Percentiles rank a stretch among this genome's conserved stretches.
phyloP scores from a whole-genome alignment of 1,139 yeast genomes.

The Geotrichum bryndzae region DNA sequence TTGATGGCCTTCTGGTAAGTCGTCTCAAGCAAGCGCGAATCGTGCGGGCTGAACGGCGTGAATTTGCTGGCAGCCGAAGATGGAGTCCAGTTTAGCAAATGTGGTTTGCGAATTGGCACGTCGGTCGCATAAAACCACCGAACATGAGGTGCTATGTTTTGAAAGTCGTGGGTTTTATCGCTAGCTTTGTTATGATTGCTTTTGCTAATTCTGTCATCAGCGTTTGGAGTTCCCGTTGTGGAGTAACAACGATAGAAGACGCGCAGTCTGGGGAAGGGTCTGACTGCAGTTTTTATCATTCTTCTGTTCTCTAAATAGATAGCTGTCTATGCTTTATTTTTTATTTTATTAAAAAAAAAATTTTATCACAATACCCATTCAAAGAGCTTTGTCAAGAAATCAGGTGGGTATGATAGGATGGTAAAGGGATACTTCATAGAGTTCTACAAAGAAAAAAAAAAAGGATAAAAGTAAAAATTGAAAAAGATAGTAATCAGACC shows the following conservation, averaged over 20 bases:
- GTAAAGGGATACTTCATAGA: no score
- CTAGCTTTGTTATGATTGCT: not conserved
- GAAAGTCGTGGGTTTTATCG: not conserved
- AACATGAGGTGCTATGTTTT: not conserved
- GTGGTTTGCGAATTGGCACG: conserved; percentile 63
- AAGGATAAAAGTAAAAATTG: no score
- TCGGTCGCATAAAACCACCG: conserved; percentile 83
- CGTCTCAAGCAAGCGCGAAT: conserved; percentile 55
- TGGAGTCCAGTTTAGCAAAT: conserved; percentile 40
- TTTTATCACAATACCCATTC: not conserved
- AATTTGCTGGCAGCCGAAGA: conserved; percentile 49
- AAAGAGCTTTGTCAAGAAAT: no score
- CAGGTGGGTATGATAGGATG: no score
- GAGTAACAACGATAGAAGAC: not conserved
- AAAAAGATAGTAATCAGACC: no score
- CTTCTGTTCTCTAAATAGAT: not conserved
- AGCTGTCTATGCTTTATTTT: no score
- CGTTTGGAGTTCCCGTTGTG: not conserved
- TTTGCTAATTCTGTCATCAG: not conserved
- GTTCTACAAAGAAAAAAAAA: no score
- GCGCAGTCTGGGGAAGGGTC: not conserved
- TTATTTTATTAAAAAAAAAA: not conserved
- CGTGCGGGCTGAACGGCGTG: conserved; percentile 60
- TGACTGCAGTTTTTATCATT: not conserved
- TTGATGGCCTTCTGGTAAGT: conserved; percentile 35